Evolutionary conservation across 352 stramenopile species (phyloP).

Genomic region (Blastocystis sp.): DNA sequence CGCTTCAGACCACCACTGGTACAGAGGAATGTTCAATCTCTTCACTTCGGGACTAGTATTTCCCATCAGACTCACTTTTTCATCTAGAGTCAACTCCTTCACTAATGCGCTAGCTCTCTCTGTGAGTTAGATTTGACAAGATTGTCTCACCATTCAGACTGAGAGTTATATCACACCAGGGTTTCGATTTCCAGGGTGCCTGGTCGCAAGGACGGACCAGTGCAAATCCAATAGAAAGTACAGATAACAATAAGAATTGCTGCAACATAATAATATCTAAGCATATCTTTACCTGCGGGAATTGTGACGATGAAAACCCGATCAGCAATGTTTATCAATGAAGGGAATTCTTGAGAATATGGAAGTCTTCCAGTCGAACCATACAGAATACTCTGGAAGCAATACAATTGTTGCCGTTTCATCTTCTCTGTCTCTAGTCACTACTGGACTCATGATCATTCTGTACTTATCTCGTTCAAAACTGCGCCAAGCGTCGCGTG

Average conservation of each 20-base stretch:
- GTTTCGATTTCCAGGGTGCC: slow-evolving; percentile 18
- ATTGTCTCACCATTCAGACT: neutral
- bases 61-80: slow-evolving; percentile 75
- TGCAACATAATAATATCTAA: neutral
- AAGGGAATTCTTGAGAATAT: neutral
- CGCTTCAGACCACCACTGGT: slow-evolving; percentile 86
- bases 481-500: neutral
- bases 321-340: neutral
- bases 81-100: slow-evolving; percentile 69
- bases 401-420: neutral
- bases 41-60: slow-evolving; percentile 69
- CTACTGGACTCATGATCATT: slow-evolving; percentile 10
- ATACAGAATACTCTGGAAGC: neutral
- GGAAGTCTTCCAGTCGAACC: neutral
- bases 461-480: slow-evolving; percentile 23
- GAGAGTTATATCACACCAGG: slow-evolving; percentile 5
- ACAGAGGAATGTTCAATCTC: slow-evolving; percentile 72
- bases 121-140: neutral
- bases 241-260: neutral
- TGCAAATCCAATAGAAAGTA: neutral
- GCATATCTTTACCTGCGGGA: neutral
- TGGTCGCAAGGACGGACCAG: slow-evolving; percentile 18
- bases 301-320: neutral
- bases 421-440: slow-evolving; percentile 5
- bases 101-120: slow-evolving; percentile 77